Evolutionary conservation across 768 basidiomycete genomes (phyloP).

Genomic region (Lentinula guzmanii): DNA sequence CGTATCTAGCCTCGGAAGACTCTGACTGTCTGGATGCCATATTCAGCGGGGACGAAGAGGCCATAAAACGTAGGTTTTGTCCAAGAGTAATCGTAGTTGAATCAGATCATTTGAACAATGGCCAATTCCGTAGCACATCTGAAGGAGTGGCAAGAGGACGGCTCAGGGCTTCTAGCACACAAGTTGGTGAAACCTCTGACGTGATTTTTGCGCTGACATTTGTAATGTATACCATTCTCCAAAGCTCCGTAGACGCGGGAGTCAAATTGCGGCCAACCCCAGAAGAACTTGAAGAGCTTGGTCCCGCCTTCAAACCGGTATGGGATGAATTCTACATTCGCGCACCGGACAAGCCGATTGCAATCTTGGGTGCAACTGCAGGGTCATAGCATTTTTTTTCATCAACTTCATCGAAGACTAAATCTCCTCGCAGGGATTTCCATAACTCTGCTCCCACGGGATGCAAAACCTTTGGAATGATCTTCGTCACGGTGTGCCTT

Average conservation of each 20-base stretch:
- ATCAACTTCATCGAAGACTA: too few species aligned
- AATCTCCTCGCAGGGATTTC: neutral
- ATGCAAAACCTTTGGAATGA: neutral
- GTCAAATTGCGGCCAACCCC: constrained; percentile 33
- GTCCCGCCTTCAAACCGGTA: constrained; percentile 24
- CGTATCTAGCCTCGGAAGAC: constrained; percentile 23
- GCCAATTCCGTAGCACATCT: neutral
- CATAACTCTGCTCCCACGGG: neutral
- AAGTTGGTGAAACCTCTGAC: neutral
- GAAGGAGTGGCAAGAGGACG: neutral
- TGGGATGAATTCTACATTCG: constrained; percentile 28
- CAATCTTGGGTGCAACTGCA: constrained; percentile 22
- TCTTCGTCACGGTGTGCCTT: neutral
- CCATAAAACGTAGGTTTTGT: constrained; percentile 17
- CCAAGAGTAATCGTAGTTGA: neutral
- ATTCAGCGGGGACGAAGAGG: constrained; percentile 19
- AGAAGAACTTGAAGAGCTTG: constrained; percentile 29
- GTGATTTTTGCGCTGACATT: neutral
- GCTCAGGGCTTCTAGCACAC: neutral
- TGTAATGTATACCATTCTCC: neutral
- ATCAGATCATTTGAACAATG: too few species aligned
- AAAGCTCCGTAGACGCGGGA: constrained; percentile 30
- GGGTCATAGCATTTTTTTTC: constrained; percentile 11
- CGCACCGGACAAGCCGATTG: constrained; percentile 31
- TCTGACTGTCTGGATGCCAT: constrained; percentile 27